phyloP scores from a whole-genome alignment of 1,284 basidiomycete genomes.

The Violaceomyces palustris region DNA sequence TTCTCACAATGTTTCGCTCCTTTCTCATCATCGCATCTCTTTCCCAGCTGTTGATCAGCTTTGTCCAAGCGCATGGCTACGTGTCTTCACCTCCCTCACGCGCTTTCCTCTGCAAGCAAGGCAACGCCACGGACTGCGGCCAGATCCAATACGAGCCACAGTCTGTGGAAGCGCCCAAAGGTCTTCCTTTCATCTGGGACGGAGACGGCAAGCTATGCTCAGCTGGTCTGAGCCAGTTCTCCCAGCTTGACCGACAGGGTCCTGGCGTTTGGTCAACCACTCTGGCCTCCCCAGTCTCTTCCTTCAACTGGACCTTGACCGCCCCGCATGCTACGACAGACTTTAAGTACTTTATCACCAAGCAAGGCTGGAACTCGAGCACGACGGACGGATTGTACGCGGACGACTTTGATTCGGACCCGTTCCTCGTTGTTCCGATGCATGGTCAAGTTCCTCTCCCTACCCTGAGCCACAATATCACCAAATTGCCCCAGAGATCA shows the following conservation, averaged over 20 bases:
- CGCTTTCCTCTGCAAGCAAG: constrained; percentile 60
- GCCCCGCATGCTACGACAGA: constrained; percentile 30
- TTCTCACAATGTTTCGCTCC: constrained; percentile 63
- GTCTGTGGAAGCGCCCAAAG: constrained; percentile 26
- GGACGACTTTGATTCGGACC: constrained; percentile 13
- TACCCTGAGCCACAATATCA: constrained; percentile 12
- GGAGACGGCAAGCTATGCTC: constrained; percentile 21
- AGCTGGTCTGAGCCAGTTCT: constrained; percentile 21
- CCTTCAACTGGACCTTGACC: constrained; percentile 27
- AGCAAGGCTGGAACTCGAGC: constrained; percentile 12
- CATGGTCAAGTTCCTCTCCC: constrained; percentile 8
- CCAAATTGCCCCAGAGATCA: constrained; percentile 12
- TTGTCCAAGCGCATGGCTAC: constrained; percentile 26
- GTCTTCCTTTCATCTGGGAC: constrained; percentile 16
- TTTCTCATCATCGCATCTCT: constrained; percentile 18
- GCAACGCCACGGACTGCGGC: constrained; percentile 42
- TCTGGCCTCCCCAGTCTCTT: constrained; percentile 8
- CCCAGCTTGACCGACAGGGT: constrained; percentile 18
- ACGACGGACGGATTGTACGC: constrained; percentile 5
- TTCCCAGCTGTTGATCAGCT: constrained; percentile 22
- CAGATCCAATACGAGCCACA: constrained; percentile 33
- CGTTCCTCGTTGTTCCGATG: constrained; percentile 24
- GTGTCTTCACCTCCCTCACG: constrained; percentile 56
- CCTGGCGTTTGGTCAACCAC: constrained; percentile 10
- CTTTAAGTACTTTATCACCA: constrained; percentile 32